These are phyloP conservation scores for Xylariaceae sp. DNA, from an alignment of 2,329 filamentous ascomycete species.

Conservation along the genomic window DNA sequence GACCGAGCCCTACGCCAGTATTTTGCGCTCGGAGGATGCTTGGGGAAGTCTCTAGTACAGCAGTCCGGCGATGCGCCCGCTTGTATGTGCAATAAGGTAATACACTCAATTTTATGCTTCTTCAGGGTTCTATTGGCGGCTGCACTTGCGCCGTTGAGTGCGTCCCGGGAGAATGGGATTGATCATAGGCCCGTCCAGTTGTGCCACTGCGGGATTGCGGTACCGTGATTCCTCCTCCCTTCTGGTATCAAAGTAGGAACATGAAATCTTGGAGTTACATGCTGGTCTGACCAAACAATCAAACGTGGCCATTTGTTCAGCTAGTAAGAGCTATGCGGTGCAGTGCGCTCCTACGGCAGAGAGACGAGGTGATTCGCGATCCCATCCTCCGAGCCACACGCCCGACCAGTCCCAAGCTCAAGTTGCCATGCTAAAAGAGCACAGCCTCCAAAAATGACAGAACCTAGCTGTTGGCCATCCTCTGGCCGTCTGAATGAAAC, in stretches of 20 bases:
- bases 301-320: too few relatives aligned
- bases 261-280: background rate
- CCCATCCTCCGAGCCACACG: too few relatives aligned
- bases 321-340: too few relatives aligned
- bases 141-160: background rate
- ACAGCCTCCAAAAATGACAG: too few relatives aligned
- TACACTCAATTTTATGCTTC: background rate
- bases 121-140: background rate
- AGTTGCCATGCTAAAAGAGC: too few relatives aligned
- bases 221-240: background rate
- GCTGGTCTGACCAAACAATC: too few relatives aligned
- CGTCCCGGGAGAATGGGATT: background rate
- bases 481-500: too few relatives aligned
- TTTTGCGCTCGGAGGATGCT: background rate
- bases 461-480: too few relatives aligned
- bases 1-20: background rate
- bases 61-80: background rate
- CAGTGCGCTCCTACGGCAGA: too few relatives aligned
- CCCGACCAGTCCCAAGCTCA: too few relatives aligned
- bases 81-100: background rate
- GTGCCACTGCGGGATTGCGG: conserved; percentile 2
- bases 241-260: background rate
- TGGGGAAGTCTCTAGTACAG: background rate
- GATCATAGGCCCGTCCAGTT: background rate
- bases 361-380: too few relatives aligned